Conservation (phyloP, 306 rosid species). For the Mimosa pudica region DNA sequence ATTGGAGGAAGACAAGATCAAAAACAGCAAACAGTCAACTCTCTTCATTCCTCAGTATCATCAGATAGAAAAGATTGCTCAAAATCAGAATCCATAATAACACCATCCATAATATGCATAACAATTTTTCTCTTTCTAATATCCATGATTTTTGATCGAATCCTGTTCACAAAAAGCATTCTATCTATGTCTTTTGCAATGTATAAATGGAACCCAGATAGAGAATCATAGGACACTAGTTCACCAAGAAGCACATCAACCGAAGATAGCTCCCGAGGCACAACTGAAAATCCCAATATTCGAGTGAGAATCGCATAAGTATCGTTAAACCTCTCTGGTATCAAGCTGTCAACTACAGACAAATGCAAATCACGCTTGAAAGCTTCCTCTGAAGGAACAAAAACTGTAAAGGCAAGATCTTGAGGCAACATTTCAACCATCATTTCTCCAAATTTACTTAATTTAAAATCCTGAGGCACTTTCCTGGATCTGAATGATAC, state of each 20-base stretch:
- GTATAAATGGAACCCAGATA: constrained; percentile 73
- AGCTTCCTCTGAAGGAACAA: constrained; percentile 79
- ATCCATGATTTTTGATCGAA: constrained; percentile 63
- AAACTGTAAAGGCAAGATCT: constrained; percentile 81
- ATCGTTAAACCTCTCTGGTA: constrained; percentile 58
- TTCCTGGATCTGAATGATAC: constrained; percentile 39
- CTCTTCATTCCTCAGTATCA: constrained; percentile 41
- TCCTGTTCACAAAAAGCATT: constrained; percentile 67
- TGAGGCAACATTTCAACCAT: constrained; percentile 84
- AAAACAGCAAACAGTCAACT: constrained; percentile 15
- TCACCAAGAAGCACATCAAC: constrained; percentile 44
- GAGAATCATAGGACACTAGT: constrained; percentile 60
- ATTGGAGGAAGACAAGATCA: background rate
- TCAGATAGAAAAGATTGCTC: constrained; percentile 59
- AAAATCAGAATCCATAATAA: constrained; percentile 81
- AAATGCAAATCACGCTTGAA: constrained; percentile 68
- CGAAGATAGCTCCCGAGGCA: constrained; percentile 60
- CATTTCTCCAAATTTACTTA: constrained; percentile 67
- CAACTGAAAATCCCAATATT: constrained; percentile 73
- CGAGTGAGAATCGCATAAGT: constrained; percentile 68
- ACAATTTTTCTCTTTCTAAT: constrained; percentile 37
- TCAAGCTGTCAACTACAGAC: constrained; percentile 43
- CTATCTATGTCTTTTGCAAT: constrained; percentile 62
- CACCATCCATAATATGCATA: background rate
- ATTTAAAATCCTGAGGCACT: constrained; percentile 29